Evolutionary conservation across 768 basidiomycete genomes (phyloP).

Genomic region (Serendipita vermifera): DNA sequence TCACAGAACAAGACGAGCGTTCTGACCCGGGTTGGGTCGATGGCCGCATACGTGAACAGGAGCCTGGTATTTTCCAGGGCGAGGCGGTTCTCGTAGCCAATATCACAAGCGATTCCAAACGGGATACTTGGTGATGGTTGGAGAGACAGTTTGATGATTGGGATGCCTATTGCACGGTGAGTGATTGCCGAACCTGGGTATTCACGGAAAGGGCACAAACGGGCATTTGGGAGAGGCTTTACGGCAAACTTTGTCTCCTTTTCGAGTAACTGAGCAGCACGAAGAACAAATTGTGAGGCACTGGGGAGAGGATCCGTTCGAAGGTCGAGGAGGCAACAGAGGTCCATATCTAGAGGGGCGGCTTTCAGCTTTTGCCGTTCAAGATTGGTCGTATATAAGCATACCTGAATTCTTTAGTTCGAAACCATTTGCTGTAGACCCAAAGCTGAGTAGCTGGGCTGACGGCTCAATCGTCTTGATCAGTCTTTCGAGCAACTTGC

Average conservation of each 20-base stretch:
- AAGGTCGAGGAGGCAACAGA: slow-evolving; percentile 91
- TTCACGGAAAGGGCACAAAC: slow-evolving; percentile 20
- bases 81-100: slow-evolving; percentile 94
- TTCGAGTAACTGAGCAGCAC: slow-evolving; percentile 86
- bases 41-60: slow-evolving; percentile 92
- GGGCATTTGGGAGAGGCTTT: slow-evolving; percentile 89
- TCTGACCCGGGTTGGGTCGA: slow-evolving; percentile 86
- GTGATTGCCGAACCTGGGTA: background rate
- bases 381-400: slow-evolving; percentile 16
- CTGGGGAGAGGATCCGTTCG: slow-evolving; percentile 47
- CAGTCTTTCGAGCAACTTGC: slow-evolving; percentile 81
- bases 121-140: slow-evolving; percentile 72
- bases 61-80: slow-evolving; percentile 94
- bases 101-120: slow-evolving; percentile 90
- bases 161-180: slow-evolving; percentile 36
- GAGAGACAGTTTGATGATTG: slow-evolving; percentile 92
- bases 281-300: slow-evolving; percentile 82
- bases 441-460: slow-evolving; percentile 82
- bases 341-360: slow-evolving; percentile 76
- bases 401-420: slow-evolving; percentile 88
- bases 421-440: slow-evolving; percentile 94
- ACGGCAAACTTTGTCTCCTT: slow-evolving; percentile 93
- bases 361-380: background rate
- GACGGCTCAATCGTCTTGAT: slow-evolving; percentile 91
- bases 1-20: slow-evolving; percentile 92